These are phyloP conservation scores for Xylariales sp. DNA, from an alignment of 2,329 filamentous ascomycete genomes.

Conservation along the genomic window DNA sequence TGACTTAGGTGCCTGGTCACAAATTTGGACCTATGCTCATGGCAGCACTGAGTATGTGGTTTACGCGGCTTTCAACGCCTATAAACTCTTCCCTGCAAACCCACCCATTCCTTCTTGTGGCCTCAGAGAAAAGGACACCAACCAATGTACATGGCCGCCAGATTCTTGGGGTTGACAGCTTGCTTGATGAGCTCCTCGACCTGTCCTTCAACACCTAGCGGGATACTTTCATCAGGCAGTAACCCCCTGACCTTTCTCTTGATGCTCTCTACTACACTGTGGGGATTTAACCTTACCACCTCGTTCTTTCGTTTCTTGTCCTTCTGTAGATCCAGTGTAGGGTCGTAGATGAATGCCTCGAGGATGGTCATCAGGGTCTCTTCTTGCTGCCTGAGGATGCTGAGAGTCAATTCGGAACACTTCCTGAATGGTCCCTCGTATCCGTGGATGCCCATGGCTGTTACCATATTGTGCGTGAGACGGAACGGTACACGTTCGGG, in stretches of 20 bases:
- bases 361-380: constrained; percentile 97
- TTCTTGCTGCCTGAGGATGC: constrained; percentile 81
- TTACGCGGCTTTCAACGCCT: too few relatives aligned
- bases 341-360: constrained; percentile 95
- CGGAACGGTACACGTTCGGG: constrained; percentile 95
- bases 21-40: too few relatives aligned
- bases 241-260: constrained; percentile 80
- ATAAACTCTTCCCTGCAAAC: too few relatives aligned
- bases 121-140: constrained; percentile 70
- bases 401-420: constrained; percentile 83
- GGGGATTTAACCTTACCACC: constrained; percentile 48
- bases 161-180: constrained; percentile 72
- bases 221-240: constrained; percentile 82
- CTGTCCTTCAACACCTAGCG: constrained; percentile 90
- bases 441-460: constrained; percentile 92
- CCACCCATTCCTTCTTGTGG: too few relatives aligned
- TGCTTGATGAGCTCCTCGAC: constrained; percentile 92
- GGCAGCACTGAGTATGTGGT: too few relatives aligned
- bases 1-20: too few relatives aligned
- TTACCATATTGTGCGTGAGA: constrained; percentile 96
- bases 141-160: constrained; percentile 95
- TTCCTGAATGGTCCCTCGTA: constrained; percentile 91
- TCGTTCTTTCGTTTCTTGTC: constrained; percentile 59
- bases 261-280: constrained; percentile 84
- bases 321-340: constrained; percentile 82